Base-by-base conservation (phyloP, 495 filamentous ascomycete species). In the Apiosordaria backusii region DNA sequence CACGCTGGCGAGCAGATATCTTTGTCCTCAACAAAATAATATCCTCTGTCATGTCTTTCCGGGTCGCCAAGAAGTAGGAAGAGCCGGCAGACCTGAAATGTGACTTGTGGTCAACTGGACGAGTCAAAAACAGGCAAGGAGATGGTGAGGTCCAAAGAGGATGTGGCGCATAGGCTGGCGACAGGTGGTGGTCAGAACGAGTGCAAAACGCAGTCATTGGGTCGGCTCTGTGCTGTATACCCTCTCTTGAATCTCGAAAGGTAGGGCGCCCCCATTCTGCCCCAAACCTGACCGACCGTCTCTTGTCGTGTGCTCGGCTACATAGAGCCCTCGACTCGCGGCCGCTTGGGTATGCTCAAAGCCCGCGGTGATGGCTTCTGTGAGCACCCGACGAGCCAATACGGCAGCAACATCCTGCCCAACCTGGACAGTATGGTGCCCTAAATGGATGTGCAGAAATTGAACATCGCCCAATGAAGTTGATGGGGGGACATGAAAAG, bases 241-340 rank as follows among this genome's bases (percentile, higher is more conserved):
- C 35, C 35, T 45, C 9, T 15, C 16, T 45, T 15, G 35, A 13
- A 45, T 18, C 16, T 9, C 10, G 9, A 15, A 45, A 13, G 35
- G 10, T 45, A 0, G 35, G 9, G 35, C 35, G 9, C 6, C 35
- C 35, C 35, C 5, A 45, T 45, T 45, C n/a, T 45, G 6, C 2
- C 35, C 35, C 67, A 61, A 45, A 26, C 25, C 13, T 15, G n/a
- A 23, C 50, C n/a, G 24, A 25, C 45, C 40, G 61, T 54, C 10
- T 65, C 64, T 40, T 54, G 70, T 63, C 60, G 58, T 65, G 50
- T 61, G 63, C 53, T 23, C 45, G 63, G 65, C 67, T 63, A 52
- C 67, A 67, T 65, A 58, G 61, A 65, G 40, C 65, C 65, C 70
- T 79, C 77, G 77, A 79, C 73, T 73, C 74, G 62, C 70, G 40